A percentile compares a stretch with the other conserved stretches of the same genome.
These are phyloP conservation scores for Clathrospora elynae DNA, from an alignment of 2,329 filamentous ascomycete species.

Conservation along the genomic window DNA sequence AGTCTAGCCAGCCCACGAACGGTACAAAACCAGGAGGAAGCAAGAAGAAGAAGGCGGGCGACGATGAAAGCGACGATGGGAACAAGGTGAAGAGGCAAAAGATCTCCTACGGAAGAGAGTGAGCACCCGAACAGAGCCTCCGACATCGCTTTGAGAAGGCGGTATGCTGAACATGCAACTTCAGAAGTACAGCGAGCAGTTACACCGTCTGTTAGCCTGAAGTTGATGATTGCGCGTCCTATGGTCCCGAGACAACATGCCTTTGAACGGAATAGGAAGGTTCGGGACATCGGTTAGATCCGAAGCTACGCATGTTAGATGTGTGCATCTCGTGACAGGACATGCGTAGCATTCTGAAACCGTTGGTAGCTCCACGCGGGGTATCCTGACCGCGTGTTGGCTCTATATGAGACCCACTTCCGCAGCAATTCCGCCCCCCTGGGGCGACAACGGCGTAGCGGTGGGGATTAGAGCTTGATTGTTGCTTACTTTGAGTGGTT, in stretches of 20 bases:
- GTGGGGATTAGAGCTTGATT: slow-evolving; percentile 26
- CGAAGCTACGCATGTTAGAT: slow-evolving; percentile 9
- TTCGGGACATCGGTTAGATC: slow-evolving; percentile 13
- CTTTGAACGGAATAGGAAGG: slow-evolving; percentile 28
- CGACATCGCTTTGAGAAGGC: slow-evolving; percentile 3
- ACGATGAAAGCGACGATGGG: slow-evolving; percentile 55
- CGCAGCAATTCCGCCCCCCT: slow-evolving; percentile 21
- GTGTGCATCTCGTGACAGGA: slow-evolving; percentile 8
- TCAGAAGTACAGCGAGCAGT: slow-evolving; percentile 12
- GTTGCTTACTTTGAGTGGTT: slow-evolving; percentile 20
- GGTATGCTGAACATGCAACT: slow-evolving; percentile 1
- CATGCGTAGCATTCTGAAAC: slow-evolving; percentile 10
- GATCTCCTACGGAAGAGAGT: slow-evolving; percentile 57
- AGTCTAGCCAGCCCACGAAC: slow-evolving; percentile 52
- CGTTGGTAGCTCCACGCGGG: slow-evolving; percentile 24
- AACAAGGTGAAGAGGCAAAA: slow-evolving; percentile 56
- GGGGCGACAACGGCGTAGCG: slow-evolving; percentile 23
- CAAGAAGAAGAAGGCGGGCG: slow-evolving; percentile 53
- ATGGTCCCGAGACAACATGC: slow-evolving; percentile 27
- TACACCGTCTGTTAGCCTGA: no score
- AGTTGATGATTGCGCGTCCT: slow-evolving; percentile 34
- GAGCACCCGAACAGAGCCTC: slow-evolving; percentile 20
- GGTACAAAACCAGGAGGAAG: slow-evolving; percentile 46
- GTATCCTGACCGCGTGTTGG: no score
- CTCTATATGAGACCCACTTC: slow-evolving; percentile 31